These are phyloP conservation scores for Bretschneidera sinensis DNA, from an alignment of 345 rosid species.

Conservation along the genomic window DNA sequence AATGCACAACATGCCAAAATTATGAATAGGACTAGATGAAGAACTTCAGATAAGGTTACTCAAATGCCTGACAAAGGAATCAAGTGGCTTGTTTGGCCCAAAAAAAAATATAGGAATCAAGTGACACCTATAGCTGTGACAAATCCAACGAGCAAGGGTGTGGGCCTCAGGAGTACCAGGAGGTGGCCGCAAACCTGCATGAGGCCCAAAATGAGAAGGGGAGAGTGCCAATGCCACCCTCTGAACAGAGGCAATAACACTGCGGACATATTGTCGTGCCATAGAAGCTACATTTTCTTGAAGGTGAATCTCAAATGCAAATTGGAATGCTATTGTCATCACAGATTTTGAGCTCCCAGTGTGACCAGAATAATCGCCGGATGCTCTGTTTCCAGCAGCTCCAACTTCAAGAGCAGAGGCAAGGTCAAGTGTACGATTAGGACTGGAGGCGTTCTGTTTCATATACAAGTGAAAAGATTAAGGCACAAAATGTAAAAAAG, in stretches of 20 bases:
- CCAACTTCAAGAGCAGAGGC: constrained; percentile 92
- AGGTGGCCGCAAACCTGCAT: constrained; percentile 52
- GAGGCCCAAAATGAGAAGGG: constrained; percentile 63
- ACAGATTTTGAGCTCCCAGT: constrained; percentile 69
- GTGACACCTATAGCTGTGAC: constrained; percentile 64
- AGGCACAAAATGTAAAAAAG: neutral
- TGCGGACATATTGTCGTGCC: no score
- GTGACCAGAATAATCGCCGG: constrained; percentile 54
- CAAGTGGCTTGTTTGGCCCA: no score
- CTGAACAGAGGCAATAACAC: constrained; percentile 86
- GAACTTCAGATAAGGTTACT: no score
- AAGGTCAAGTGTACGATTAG: constrained; percentile 92
- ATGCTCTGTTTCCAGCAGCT: constrained; percentile 44
- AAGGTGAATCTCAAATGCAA: constrained; percentile 81
- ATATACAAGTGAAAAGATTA: no score
- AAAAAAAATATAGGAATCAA: no score
- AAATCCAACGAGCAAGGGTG: constrained; percentile 87
- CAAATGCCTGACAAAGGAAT: no score
- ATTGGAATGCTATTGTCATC: constrained; percentile 95
- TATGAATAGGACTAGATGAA: no score
- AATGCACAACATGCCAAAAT: neutral
- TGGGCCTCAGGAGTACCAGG: constrained; percentile 88
- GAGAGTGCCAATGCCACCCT: constrained; percentile 95
- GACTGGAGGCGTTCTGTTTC: constrained; percentile 77
- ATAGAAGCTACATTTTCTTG: constrained; percentile 83